A percentile compares a stretch with the other conserved stretches of the same genome.
Evolutionary conservation across 1,284 basidiomycete species (phyloP).

Genomic region (Puccinia horiana): DNA sequence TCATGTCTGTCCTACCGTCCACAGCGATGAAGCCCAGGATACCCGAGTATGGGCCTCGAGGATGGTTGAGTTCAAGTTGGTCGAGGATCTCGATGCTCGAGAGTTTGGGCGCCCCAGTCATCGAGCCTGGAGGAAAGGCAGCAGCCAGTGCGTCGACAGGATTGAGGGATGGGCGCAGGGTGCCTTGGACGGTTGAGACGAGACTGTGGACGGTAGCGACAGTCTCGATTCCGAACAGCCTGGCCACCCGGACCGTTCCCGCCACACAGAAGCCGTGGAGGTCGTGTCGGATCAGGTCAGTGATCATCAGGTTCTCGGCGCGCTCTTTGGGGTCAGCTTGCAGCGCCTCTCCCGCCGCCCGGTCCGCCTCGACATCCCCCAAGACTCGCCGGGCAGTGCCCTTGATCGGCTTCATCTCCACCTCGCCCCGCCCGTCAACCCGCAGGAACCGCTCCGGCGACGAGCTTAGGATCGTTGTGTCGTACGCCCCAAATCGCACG

Average conservation of each 20-base stretch:
- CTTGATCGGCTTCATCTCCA: constrained; percentile 93
- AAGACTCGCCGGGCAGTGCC: constrained; percentile 65
- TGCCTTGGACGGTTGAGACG: constrained; percentile 87
- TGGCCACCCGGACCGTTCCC: constrained; percentile 75
- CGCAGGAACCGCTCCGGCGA: constrained; percentile 92
- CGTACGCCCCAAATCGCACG: constrained; percentile 68
- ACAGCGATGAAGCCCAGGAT: constrained; percentile 87
- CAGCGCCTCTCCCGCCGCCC: constrained; percentile 62
- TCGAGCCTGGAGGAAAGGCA: constrained; percentile 92
- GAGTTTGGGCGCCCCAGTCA: constrained; percentile 97
- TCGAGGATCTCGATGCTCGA: constrained; percentile 88
- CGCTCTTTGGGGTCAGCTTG: constrained; percentile 82
- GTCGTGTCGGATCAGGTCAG: constrained; percentile 92
- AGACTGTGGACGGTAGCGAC: constrained; percentile 88
- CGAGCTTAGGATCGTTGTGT: constrained; percentile 71
- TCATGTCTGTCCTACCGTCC: constrained; percentile 85
- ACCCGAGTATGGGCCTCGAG: constrained; percentile 81
- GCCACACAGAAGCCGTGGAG: constrained; percentile 71
- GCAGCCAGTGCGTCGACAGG: constrained; percentile 73
- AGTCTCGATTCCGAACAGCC: constrained; percentile 86
- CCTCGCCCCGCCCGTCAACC: constrained; percentile 68
- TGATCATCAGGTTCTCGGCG: constrained; percentile 98
- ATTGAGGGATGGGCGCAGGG: constrained; percentile 60
- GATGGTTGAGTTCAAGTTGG: constrained; percentile 69
- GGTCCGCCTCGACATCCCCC: constrained; percentile 55